phyloP scores from a whole-genome alignment of 2,329 filamentous ascomycete genomes.

The Aspergillus texensis region DNA sequence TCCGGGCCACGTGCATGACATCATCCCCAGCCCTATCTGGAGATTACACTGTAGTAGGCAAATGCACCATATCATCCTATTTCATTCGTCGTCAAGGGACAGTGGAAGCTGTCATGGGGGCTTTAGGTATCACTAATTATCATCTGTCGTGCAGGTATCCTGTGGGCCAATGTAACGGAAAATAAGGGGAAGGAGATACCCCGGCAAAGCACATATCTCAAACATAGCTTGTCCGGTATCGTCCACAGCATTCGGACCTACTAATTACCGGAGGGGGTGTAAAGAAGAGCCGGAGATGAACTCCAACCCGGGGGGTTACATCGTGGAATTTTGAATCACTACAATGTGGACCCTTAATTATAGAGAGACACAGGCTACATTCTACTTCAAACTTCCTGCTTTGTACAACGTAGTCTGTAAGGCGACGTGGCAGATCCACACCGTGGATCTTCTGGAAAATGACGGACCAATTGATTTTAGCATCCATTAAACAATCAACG shows the following conservation, averaged over 20 bases:
- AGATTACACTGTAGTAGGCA: background rate
- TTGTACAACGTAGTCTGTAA: background rate
- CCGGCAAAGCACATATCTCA: background rate
- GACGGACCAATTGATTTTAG: background rate
- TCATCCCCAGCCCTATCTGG: background rate
- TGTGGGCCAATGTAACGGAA: background rate
- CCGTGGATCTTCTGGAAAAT: background rate
- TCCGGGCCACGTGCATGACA: background rate
- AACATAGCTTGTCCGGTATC: background rate
- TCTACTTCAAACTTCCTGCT: background rate
- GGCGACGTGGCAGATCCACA: background rate
- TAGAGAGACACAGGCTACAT: background rate
- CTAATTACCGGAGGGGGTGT: background rate
- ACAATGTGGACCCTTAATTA: background rate
- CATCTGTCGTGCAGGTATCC: background rate
- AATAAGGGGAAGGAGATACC: background rate
- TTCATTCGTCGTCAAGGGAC: background rate
- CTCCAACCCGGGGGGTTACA: background rate
- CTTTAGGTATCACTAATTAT: background rate
- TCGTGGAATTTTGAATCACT: background rate
- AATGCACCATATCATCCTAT: background rate
- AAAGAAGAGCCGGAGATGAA: background rate
- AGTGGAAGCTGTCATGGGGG: background rate
- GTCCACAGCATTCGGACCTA: background rate
- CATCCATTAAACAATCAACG: background rate